Conservation (phyloP, 2,329 filamentous ascomycete species). For the Epichloe coenophiala region DNA sequence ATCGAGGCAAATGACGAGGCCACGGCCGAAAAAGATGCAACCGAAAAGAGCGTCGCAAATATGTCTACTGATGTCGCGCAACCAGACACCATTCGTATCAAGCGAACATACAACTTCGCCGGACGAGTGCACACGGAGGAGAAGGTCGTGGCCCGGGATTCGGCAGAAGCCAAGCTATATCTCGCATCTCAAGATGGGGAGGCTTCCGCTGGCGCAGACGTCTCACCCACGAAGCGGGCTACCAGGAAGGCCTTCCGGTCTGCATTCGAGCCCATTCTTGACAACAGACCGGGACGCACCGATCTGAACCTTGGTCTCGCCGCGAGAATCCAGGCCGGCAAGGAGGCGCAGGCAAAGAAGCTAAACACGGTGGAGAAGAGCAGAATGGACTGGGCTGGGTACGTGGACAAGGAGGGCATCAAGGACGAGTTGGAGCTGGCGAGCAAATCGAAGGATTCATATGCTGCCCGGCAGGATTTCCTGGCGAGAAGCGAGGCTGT, state of each 20-base stretch:
- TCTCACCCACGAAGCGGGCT: constrained; percentile 25
- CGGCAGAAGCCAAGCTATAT: constrained; percentile 52
- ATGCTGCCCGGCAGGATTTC: constrained; percentile 49
- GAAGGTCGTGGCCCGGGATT: constrained; percentile 51
- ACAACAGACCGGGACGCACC: constrained; percentile 29
- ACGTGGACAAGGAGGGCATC: constrained; percentile 58
- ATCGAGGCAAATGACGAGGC: constrained; percentile 6
- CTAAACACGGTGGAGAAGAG: constrained; percentile 61
- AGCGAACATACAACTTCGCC: constrained; percentile 62
- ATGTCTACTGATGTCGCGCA: neutral
- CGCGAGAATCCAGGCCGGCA: constrained; percentile 32
- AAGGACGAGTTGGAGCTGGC: constrained; percentile 54
- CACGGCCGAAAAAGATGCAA: neutral
- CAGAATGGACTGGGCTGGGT: constrained; percentile 60
- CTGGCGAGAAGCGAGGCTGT: constrained; percentile 49
- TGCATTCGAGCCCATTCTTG: constrained; percentile 44
- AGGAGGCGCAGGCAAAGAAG: constrained; percentile 43
- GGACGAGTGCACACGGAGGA: constrained; percentile 60
- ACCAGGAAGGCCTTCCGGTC: constrained; percentile 47
- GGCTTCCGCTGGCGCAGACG: constrained; percentile 10
- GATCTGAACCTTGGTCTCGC: constrained; percentile 47
- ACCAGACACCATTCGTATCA: constrained; percentile 45
- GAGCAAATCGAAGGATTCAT: constrained; percentile 51
- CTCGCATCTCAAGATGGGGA: constrained; percentile 36
- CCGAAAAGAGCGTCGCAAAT: neutral